Evolutionary conservation across 2,329 filamentous ascomycete species (phyloP).

Genomic region (Fulvia fulva): DNA sequence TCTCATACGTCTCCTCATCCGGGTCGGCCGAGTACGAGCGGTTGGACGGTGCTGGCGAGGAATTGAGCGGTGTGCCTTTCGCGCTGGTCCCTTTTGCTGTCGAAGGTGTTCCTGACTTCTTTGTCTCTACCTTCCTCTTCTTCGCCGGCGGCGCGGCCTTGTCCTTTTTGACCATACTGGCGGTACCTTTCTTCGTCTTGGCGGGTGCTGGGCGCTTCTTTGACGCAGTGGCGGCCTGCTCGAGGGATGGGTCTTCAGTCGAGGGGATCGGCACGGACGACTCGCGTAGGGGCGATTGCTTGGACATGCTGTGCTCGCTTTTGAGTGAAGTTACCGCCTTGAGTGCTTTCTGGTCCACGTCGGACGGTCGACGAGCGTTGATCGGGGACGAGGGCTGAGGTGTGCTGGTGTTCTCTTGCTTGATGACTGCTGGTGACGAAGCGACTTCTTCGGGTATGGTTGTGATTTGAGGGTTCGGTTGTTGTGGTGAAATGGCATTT

Average conservation of each 20-base stretch:
- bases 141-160: conserved; percentile 40
- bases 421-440: conserved; percentile 37
- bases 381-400: conserved; percentile 35
- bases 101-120: conserved; percentile 41
- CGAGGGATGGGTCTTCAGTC: conserved; percentile 33
- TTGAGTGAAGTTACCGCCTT: conserved; percentile 45
- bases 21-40: conserved; percentile 36
- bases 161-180: conserved; percentile 42
- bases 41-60: conserved; percentile 36
- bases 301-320: conserved; percentile 43
- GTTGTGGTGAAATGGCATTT: neutral
- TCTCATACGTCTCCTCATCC: conserved; percentile 34
- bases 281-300: conserved; percentile 37
- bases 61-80: conserved; percentile 43
- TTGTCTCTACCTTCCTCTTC: conserved; percentile 42
- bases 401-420: conserved; percentile 39
- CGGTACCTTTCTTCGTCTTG: conserved; percentile 44
- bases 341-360: conserved; percentile 37
- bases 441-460: conserved; percentile 9
- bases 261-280: conserved; percentile 38
- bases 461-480: neutral
- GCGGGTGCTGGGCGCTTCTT: conserved; percentile 46
- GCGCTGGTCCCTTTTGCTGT: conserved; percentile 31
- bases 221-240: conserved; percentile 26
- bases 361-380: conserved; percentile 23